Evolutionary conservation across 73 alveolate genomes (phyloP), one percentile per base, ranked within the genome.

Genomic region (Uronychia setigera): DNA sequence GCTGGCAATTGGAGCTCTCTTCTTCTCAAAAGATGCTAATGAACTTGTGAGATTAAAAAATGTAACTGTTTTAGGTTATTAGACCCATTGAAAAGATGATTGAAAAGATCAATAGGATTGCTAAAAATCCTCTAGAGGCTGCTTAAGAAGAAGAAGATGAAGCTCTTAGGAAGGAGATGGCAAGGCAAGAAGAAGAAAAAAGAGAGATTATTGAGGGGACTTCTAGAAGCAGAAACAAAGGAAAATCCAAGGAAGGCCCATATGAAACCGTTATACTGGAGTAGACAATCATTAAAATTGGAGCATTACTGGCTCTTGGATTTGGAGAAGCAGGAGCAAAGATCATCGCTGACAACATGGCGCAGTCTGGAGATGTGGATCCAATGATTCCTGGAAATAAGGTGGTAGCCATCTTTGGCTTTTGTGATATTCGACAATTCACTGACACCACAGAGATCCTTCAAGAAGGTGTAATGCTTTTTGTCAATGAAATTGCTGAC

Each of bases 261-360:
- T 87, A 84, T 33, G 99, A 98, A 92, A 97, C 99, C 0, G 98
- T 87, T 76, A 88, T 95, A n/a, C 88, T 98, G 76, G 99, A 98
- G 87, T 86, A 97, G 80, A 95, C 99, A 76, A 97, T 98, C 30
- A 94, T 94, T 59, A 97, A 98, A 92, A 97, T 98, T 78, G 99
- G 99, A 29, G 98, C 99, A 0, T 87, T 98, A 58, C 88, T 98
- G 26, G 99, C 99, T 0, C 90, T 98, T 35, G 99, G 99, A 14
- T 97, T 97, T 93, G 99, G 99, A 0, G 99, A 98, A 86, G 99
- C 99, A 1, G 99, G 99, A 0, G 92, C 98, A 28, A 97, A 97
- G 87, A 97, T 98, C 76, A 97, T 98, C 33, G 98, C 98, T 30
- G 81, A 89, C 46, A 98, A 97, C 90, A 98, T 98, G 98, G 92